Conservation (phyloP, 495 filamentous ascomycete species). For the Xylaria cubensis region DNA sequence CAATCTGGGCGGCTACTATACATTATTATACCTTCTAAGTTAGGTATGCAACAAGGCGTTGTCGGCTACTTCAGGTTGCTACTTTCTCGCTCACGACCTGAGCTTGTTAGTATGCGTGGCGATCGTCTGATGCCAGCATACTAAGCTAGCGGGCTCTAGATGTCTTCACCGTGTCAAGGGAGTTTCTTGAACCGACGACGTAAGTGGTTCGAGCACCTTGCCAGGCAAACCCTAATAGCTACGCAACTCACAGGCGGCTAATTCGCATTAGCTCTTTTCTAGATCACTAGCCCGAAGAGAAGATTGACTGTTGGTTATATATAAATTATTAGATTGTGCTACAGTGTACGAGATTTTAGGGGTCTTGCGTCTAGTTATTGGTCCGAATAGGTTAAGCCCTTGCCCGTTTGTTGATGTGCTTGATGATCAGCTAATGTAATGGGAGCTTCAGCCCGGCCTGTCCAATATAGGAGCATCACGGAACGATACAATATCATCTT, state of each 20-base stretch:
- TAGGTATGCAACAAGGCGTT: conserved; percentile 11
- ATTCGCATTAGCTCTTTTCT: background rate
- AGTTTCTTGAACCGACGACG: conserved; percentile 1
- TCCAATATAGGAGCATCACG: background rate
- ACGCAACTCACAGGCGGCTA: background rate
- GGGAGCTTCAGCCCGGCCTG: conserved; percentile 6
- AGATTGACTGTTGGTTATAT: background rate
- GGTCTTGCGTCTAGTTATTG: background rate
- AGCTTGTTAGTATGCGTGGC: background rate
- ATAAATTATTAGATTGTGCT: background rate
- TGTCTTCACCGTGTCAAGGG: conserved; percentile 4
- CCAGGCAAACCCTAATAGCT: background rate
- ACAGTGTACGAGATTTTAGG: background rate
- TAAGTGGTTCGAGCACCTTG: background rate
- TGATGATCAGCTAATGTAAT: background rate
- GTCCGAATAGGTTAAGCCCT: background rate
- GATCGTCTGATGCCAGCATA: conserved; percentile 6
- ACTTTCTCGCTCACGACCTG: background rate
- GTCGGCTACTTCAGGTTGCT: conserved; percentile 3
- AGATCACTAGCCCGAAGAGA: background rate
- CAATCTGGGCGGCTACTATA: background rate
- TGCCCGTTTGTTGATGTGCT: conserved; percentile 1
- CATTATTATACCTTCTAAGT: conserved; percentile 14
- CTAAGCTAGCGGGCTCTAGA: background rate
- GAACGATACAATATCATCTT: background rate